Base-by-base conservation (phyloP, 225 moss, liverwort and hornwort species). In the Ulota crispa region DNA sequence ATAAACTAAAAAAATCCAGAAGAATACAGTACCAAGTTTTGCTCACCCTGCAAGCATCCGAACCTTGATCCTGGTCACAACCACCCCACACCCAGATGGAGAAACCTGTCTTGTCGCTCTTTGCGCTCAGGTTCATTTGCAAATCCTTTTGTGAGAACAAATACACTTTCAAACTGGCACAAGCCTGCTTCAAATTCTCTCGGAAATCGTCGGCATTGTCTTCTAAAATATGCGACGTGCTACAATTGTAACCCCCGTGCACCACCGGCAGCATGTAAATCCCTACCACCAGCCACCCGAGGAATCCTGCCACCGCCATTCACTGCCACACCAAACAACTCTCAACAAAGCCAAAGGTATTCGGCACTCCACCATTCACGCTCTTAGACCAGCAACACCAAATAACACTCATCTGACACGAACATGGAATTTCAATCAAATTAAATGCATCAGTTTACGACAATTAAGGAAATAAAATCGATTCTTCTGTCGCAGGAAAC, bases 171-270 rank as follows among this genome's bases (percentile, higher is more conserved):
- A 87, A 84, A 42, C 0, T 78, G 14, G 31, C 43, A 70, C 39
- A 24, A 3, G 55, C 84, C 0, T 57, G 59, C 70, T 75, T 84
- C 21, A 87, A 6, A 59, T 32, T 78, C 9, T 63, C 81, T 32
- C 5, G 21, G 27, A 87, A 84, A 52, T 84, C 87, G 0, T 32
- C 52, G 0, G 3, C 52, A 8, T 15, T 9, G 0, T 69, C 52
- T 8, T 81, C 78, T 1, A 20, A 24, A 71, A 87, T 32, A 18
- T 31, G 65, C 10, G 78, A 57, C 9, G 75, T 84, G n/a, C 87
- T 87, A 60, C 87, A 87, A 50, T 84, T 84, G n/a, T 87, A 84
- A 3, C 69, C 78, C 0, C 81, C 78, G 78, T 4, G 75, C 1
- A 73, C 84, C 3, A 18, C 42, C 0, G 64, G 70, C 14, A 87